Percentiles rank a stretch among this genome's conserved stretches.
Evolutionary conservation across 2,329 filamentous ascomycete genomes (phyloP).

Genomic region (Fusarium sp.): DNA sequence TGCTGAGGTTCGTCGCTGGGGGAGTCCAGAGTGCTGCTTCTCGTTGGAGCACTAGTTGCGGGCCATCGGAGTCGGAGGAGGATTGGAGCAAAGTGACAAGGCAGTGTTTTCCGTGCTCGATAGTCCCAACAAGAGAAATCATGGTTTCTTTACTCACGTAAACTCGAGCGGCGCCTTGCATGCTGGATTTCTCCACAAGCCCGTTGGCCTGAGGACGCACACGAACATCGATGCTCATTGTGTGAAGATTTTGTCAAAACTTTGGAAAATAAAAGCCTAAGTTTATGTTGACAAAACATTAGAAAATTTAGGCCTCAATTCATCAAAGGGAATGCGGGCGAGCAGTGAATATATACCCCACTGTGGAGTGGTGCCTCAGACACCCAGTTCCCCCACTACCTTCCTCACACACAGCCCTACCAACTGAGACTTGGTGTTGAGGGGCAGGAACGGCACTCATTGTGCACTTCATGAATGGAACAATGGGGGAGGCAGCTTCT

Average conservation of each 20-base stretch:
- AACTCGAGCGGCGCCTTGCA: conserved; percentile 60
- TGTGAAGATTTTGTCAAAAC: conserved; percentile 1
- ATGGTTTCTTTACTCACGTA: conserved; percentile 64
- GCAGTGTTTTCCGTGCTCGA: conserved; percentile 60
- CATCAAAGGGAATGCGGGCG: no score
- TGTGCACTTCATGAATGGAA: no score
- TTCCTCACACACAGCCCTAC: no score
- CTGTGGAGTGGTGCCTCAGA: no score
- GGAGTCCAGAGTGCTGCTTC: conserved; percentile 66
- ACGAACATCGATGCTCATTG: conserved; percentile 56
- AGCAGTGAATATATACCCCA: no score
- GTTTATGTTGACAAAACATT: no score
- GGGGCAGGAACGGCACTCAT: neutral
- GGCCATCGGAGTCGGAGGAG: conserved; percentile 12
- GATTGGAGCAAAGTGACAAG: conserved; percentile 54
- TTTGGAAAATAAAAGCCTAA: no score
- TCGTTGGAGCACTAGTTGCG: conserved; percentile 44
- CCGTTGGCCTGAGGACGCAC: conserved; percentile 59
- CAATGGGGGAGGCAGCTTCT: no score
- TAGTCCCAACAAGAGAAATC: conserved; percentile 58
- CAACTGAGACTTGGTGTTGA: neutral
- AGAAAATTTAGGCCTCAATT: no score
- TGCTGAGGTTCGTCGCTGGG: conserved; percentile 72
- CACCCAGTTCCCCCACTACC: no score
- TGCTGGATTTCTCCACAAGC: conserved; percentile 58